Conservation (phyloP, 2,329 filamentous ascomycete genomes). For the Helotiales sp. region DNA sequence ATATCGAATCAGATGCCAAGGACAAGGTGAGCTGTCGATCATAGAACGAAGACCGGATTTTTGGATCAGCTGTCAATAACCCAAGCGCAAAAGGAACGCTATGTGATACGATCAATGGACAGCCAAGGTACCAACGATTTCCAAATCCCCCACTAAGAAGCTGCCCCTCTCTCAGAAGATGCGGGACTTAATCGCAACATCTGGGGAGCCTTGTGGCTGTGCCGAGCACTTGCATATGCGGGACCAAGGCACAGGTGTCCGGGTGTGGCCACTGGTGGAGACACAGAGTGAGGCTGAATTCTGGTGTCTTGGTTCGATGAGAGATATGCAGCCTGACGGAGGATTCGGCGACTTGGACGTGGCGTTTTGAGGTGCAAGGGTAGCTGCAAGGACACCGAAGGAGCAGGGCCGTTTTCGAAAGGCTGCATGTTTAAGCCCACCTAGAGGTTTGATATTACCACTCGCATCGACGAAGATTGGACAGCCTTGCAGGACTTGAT, state of each 20-base stretch:
- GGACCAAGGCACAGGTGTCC: background rate
- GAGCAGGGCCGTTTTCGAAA: background rate
- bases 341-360: background rate
- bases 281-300: background rate
- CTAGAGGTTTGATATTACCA: too few relatives aligned
- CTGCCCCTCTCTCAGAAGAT: background rate
- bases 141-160: conserved; percentile 1
- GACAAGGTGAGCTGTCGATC: background rate
- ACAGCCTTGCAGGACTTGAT: too few relatives aligned
- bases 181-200: background rate
- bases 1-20: background rate
- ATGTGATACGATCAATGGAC: background rate
- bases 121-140: background rate
- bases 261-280: background rate
- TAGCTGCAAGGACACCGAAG: background rate
- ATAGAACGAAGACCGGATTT: background rate
- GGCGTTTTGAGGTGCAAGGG: background rate
- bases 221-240: background rate
- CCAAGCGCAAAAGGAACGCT: background rate
- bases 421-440: conserved; percentile 1
- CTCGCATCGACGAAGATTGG: too few relatives aligned
- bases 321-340: background rate
- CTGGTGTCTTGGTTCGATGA: background rate
- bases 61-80: background rate
- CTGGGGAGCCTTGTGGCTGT: background rate